These are phyloP conservation scores for Neofusicoccum laricinum DNA, from an alignment of 2,329 filamentous ascomycete species.

Conservation along the genomic window DNA sequence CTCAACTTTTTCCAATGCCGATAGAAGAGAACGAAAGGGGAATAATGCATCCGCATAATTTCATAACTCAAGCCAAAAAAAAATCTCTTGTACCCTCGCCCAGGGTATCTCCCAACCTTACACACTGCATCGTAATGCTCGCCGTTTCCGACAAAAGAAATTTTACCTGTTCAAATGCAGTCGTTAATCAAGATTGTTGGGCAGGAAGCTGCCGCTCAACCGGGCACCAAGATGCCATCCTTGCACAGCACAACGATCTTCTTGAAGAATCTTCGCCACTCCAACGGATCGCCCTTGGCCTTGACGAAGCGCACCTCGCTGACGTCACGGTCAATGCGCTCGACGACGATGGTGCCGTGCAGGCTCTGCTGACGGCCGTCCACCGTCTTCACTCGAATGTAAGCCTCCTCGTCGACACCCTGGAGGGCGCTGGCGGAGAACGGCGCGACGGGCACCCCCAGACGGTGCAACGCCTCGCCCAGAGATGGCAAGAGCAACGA, in stretches of 20 bases:
- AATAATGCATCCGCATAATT: too few relatives aligned
- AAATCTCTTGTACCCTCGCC: too few relatives aligned
- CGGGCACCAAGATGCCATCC: conserved; percentile 64
- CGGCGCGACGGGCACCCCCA: conserved; percentile 71
- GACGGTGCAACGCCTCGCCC: conserved; percentile 74
- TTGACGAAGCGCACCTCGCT: conserved; percentile 91
- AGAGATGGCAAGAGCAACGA: conserved; percentile 76
- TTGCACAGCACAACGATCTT: conserved; percentile 85
- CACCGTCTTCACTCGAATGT: conserved; percentile 70
- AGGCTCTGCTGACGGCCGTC: conserved; percentile 71
- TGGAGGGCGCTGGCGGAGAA: conserved; percentile 32
- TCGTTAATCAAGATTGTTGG: too few relatives aligned
- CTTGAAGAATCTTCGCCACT: conserved; percentile 97
- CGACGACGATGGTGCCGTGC: conserved; percentile 72
- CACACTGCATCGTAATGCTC: too few relatives aligned
- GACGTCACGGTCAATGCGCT: conserved; percentile 63
- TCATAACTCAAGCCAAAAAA: too few relatives aligned
- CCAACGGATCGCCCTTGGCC: conserved; percentile 89
- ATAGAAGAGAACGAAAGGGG: too few relatives aligned
- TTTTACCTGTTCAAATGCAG: too few relatives aligned
- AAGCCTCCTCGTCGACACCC: conserved; percentile 51
- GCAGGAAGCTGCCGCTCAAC: neutral
- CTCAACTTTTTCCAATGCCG: too few relatives aligned
- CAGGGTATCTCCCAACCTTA: too few relatives aligned
- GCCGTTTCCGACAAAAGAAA: too few relatives aligned